Conservation (phyloP, 2,329 filamentous ascomycete species). For the Colletotrichum caudatum region DNA sequence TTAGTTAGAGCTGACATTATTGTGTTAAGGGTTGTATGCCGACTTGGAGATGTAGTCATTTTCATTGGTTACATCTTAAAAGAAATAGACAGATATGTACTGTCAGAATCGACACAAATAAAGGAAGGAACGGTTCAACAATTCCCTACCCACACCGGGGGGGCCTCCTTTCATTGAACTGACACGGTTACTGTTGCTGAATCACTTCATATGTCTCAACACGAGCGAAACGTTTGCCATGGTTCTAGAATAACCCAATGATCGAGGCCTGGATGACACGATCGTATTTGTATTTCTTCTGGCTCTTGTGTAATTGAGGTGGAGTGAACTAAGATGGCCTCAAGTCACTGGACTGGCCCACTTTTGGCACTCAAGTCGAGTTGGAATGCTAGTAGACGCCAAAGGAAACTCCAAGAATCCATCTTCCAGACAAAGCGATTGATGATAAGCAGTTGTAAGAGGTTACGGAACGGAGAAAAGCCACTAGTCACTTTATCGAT, state of each 20-base stretch:
- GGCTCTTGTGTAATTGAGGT: no score
- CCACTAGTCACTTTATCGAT: background rate
- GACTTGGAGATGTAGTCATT: background rate
- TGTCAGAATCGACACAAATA: background rate
- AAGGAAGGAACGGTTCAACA: background rate
- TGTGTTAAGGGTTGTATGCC: fast-evolving
- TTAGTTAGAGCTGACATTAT: fast-evolving
- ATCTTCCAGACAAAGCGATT: background rate
- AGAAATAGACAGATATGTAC: background rate
- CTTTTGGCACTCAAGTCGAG: no score
- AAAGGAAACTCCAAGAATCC: background rate
- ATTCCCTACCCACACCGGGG: background rate
- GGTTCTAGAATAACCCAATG: fast-evolving
- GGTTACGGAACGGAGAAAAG: no score
- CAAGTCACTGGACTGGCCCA: no score
- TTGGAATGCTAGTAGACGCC: background rate
- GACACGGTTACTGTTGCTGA: no score
- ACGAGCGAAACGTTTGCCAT: background rate
- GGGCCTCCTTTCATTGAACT: background rate
- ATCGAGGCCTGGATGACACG: background rate
- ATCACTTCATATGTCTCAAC: no score
- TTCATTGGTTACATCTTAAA: no score
- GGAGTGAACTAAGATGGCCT: no score
- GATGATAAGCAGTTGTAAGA: background rate
- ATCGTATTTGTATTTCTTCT: no score